Percentiles rank a stretch among this genome's conserved stretches.
These are phyloP conservation scores for Coprinopsis marcescibilis DNA, from an alignment of 768 basidiomycete species.

Conservation along the genomic window DNA sequence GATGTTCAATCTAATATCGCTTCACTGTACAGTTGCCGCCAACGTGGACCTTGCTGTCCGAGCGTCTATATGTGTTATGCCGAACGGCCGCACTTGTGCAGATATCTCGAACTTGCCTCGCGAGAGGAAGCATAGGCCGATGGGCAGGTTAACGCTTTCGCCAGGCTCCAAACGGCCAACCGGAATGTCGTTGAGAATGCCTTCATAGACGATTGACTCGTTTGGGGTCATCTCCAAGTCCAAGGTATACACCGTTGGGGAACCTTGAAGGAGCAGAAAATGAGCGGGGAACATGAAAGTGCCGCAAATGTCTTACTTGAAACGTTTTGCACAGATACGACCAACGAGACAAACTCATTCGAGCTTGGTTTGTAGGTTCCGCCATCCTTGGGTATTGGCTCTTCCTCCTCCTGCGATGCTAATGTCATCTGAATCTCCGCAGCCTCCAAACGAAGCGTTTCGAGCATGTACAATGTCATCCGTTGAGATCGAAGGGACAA, in stretches of 20 bases:
- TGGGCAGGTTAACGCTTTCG: conserved; percentile 43
- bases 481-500: conserved; percentile 74
- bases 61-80: conserved; percentile 19
- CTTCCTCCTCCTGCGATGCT: conserved; percentile 20
- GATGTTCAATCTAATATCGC: background rate
- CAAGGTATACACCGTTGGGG: conserved; percentile 45
- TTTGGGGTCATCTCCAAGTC: conserved; percentile 52
- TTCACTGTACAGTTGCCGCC: conserved; percentile 22
- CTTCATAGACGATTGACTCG: conserved; percentile 67
- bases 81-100: conserved; percentile 36
- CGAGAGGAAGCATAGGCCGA: conserved; percentile 68
- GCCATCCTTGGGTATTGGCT: conserved; percentile 22
- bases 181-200: conserved; percentile 52
- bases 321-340: conserved; percentile 54
- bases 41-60: conserved; percentile 38
- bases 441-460: conserved; percentile 64
- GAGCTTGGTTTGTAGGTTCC: conserved; percentile 46
- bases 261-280: background rate
- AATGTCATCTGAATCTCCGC: conserved; percentile 56
- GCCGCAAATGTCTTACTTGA: conserved; percentile 42
- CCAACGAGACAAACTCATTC: conserved; percentile 61
- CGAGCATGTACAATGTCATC: conserved; percentile 75
- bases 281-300: background rate
- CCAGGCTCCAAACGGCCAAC: conserved; percentile 58
- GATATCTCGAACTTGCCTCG: conserved; percentile 57